Evolutionary conservation across 2,329 filamentous ascomycete genomes (phyloP), one percentile per base, ranked within the genome.

Genomic region (Colletotrichum melonis): DNA sequence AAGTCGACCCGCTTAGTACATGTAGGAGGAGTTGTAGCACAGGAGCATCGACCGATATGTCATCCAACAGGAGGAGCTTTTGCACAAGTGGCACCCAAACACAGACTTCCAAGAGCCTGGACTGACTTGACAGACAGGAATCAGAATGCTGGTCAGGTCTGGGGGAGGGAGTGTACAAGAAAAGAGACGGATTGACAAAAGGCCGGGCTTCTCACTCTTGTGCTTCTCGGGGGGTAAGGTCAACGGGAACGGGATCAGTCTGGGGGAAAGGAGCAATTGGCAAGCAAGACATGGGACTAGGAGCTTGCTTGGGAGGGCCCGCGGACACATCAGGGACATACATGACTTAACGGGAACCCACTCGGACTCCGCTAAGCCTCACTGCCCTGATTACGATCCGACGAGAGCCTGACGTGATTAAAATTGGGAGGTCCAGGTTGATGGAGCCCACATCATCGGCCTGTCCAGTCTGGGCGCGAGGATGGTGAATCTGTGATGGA

Each of bases 321-420:
- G 24, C 28, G 65, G 56, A 58, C 30, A 58, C 26, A 56, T 19
- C 24, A 46, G 24, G 52, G 30, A 55, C 46, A 30, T 28, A 46
- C 64, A 58, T 64, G 66, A 73, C 66, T 69, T 73, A 19, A 69
- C 54, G 70, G 59, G 66, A 73, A 73, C 66, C 70, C 70, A 73
- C 66, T 69, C 66, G 70, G 70, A 73, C 59, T 73, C 70, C 55
- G 70, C 70, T 64, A 69, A 69, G 70, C 66, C 66, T 73, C 70
- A 69, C 66, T 73, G 70, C 70, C 66, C 69, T 73, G 66, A 73
- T 69, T 69, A 73, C 55, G 70, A 73, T 64, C 66, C 70, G 70
- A 69, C 59, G 58, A 55, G 66, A 42, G 70, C 66, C 70, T 73
- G 70, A 65, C 66, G 70, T 73, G 70, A 73, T 73, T 73, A 69